Evolutionary conservation across 169 alveolate genomes (phyloP).

Genomic region (Plasmodium knowlesi): DNA sequence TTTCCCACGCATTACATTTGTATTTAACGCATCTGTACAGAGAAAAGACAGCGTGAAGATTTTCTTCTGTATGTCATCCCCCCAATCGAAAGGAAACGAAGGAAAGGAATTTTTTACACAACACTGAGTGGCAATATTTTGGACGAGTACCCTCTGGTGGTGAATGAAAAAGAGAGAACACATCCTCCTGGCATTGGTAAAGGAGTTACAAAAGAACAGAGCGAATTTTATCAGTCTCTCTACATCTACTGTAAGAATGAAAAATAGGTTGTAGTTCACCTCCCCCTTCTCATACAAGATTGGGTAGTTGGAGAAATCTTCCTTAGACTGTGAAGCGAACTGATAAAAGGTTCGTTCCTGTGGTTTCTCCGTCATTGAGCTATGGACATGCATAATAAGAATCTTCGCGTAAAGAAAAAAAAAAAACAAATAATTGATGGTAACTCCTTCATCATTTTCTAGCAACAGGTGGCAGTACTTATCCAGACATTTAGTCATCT

Average conservation of each 20-base stretch:
- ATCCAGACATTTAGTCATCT: constrained; percentile 12
- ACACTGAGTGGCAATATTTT: constrained; percentile 22
- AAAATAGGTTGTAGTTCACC: constrained; percentile 40
- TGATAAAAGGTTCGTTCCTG: not conserved
- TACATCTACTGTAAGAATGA: constrained; percentile 16
- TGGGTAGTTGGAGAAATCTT: not conserved
- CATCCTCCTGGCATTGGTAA: constrained; percentile 13
- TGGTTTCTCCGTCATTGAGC: not conserved
- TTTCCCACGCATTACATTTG: not conserved
- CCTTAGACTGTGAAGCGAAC: not conserved
- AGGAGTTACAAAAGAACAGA: constrained; percentile 14
- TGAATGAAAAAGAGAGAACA: constrained; percentile 36
- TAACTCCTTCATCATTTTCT: constrained; percentile 22
- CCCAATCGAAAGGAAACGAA: not conserved
- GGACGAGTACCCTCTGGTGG: constrained; percentile 6
- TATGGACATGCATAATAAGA: constrained; percentile 11
- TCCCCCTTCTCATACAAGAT: not conserved
- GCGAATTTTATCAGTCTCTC: constrained; percentile 4
- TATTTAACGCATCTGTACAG: not conserved
- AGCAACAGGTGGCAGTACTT: constrained; percentile 34
- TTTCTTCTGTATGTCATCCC: not conserved
- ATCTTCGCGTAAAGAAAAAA: constrained; percentile 29
- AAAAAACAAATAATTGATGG: constrained; percentile 51
- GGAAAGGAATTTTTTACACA: not conserved
- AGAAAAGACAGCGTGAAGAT: not conserved